Evolutionary conservation across 306 rosid genomes (phyloP), one percentile per base, ranked within the genome.

Genomic region (Styphnolobium japonicum): DNA sequence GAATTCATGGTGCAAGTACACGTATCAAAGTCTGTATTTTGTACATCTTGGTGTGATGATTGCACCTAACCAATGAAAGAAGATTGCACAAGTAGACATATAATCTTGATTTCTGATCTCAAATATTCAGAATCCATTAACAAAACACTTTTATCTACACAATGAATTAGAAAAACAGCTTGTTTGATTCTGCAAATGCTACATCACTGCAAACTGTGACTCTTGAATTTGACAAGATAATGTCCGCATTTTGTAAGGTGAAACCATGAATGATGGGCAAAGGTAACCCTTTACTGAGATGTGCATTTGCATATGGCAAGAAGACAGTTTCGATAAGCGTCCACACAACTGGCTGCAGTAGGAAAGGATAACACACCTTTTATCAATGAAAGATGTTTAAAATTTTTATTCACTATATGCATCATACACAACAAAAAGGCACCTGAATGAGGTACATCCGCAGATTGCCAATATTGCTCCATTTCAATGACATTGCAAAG

Each of bases 391-490:
- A 36, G 36, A 48, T 7, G 2, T 67, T 36, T 4, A 9, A 33
- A 19, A 46, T 71, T 43, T 22, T 23, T 6, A 22, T 34, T 15
- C 55, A 52, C 19, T 64, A 43, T 45, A 5, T 39, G 22, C 22
- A n/a, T 37, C 46, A 25, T 34, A 49, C 15, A n/a, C 12, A 73
- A 71, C 22, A 51, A 7, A 51, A 49, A 75, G 53, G 21, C 63
- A 94, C 98, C 97, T 92, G 97, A 84, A 91, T 86, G 62, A 95
- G 86, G 88, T 85, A 85, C 88, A 91, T 82, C 75, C 84, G 87
- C 75, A 92, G 92, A 75, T 86, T 90, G 33, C 98, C 97, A 65
- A 95, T 62, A 37, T 88, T 85, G 86, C 96, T 95, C 98, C 98
- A 95, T 84, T 90, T 89, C 89, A 91, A 80, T 37, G 89, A 83